A percentile compares a stretch with the other conserved stretches of the same genome.
Evolutionary conservation across 495 filamentous ascomycete genomes (phyloP).

Genomic region (Trichoderma gamsii): DNA sequence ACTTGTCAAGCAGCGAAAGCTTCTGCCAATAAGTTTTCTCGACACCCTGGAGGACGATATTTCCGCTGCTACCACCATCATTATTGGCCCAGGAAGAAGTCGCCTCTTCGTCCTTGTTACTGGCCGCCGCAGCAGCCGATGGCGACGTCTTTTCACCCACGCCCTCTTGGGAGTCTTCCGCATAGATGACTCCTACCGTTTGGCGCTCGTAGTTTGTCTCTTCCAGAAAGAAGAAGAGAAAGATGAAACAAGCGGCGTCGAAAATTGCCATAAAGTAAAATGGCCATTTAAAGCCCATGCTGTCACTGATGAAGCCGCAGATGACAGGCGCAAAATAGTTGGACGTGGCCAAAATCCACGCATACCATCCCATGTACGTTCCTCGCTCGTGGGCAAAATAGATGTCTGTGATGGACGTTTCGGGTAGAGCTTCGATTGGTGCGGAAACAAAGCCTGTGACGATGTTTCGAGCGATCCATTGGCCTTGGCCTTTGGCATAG

Average conservation of each 20-base stretch:
- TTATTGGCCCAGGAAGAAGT: background rate
- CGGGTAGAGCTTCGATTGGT: conserved; percentile 58
- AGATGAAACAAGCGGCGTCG: conserved; percentile 45
- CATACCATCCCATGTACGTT: conserved; percentile 60
- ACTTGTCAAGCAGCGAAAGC: conserved; percentile 45
- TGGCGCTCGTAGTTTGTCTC: conserved; percentile 57
- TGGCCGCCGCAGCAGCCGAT: background rate
- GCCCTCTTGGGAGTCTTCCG: conserved; percentile 17
- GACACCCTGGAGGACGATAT: conserved; percentile 10
- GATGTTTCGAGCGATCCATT: conserved; percentile 59
- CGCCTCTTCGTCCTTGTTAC: background rate
- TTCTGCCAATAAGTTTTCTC: conserved; percentile 49
- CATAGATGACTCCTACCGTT: conserved; percentile 25
- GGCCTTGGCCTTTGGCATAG: conserved; percentile 45
- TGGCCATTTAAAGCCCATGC: conserved; percentile 58
- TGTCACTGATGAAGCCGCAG: conserved; percentile 61
- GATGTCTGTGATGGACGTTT: conserved; percentile 59
- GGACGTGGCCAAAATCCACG: conserved; percentile 54
- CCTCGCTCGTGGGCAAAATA: conserved; percentile 64
- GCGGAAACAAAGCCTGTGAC: conserved; percentile 59
- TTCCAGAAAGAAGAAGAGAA: conserved; percentile 65
- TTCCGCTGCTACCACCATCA: background rate
- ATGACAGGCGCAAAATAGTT: conserved; percentile 62
- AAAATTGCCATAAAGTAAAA: conserved; percentile 63
- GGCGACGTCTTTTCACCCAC: conserved; percentile 19